These are phyloP conservation scores for Holtermanniella nyarrowii DNA, from an alignment of 768 basidiomycete genomes.

Conservation along the genomic window DNA sequence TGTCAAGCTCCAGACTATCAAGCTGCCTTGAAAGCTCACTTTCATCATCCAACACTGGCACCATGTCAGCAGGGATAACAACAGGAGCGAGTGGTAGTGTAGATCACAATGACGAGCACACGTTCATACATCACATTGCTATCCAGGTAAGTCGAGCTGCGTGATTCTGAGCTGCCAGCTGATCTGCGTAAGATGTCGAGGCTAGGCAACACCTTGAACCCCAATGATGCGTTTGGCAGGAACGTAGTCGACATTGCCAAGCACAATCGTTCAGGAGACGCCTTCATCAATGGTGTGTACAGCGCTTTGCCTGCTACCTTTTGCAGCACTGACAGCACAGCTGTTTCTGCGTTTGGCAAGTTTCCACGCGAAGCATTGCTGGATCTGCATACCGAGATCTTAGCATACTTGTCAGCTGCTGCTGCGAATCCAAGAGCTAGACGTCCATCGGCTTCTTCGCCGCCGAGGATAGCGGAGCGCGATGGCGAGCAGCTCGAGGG, in stretches of 20 bases:
- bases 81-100: too few relatives aligned
- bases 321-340: slow-evolving; percentile 41
- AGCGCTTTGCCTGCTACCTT: too few relatives aligned
- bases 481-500: slow-evolving; percentile 48
- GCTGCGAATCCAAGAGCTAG: slow-evolving; percentile 1
- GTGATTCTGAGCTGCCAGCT: slow-evolving; percentile 1
- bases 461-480: slow-evolving; percentile 24
- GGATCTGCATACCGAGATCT: slow-evolving; percentile 69
- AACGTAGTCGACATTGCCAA: slow-evolving; percentile 72
- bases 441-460: slow-evolving; percentile 23
- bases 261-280: slow-evolving; percentile 50
- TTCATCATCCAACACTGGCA: too few relatives aligned
- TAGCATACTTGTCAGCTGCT: slow-evolving; percentile 59
- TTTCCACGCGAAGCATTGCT: slow-evolving; percentile 67
- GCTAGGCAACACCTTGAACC: slow-evolving; percentile 65
- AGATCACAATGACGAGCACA: slow-evolving; percentile 12
- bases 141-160: slow-evolving; percentile 39
- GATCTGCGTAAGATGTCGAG: slow-evolving; percentile 68
- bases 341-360: slow-evolving; percentile 73
- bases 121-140: slow-evolving; percentile 38
- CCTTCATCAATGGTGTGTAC: slow-evolving; percentile 59
- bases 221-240: slow-evolving; percentile 70
- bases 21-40: too few relatives aligned
- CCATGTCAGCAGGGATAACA: too few relatives aligned
- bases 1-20: too few relatives aligned